Conservation (phyloP, 768 basidiomycete genomes). For the Lactarius vividus region DNA sequence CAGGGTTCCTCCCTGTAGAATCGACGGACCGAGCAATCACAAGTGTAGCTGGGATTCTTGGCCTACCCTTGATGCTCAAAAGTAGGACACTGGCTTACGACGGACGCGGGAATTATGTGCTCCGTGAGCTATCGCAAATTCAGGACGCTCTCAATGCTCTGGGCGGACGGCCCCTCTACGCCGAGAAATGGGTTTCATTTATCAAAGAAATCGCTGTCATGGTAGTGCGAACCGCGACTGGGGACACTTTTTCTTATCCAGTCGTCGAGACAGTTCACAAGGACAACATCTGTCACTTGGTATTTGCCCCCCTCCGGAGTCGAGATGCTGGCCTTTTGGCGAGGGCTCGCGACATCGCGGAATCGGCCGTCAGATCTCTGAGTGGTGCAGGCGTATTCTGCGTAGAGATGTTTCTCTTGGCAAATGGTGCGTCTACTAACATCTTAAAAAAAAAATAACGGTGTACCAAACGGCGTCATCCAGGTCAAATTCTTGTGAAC, state of each 20-base stretch:
- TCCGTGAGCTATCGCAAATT: constrained; percentile 53
- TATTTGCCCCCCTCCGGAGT: constrained; percentile 81
- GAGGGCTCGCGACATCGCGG: constrained; percentile 71
- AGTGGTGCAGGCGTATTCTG: constrained; percentile 93
- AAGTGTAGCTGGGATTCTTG: constrained; percentile 55
- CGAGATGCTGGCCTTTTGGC: constrained; percentile 50
- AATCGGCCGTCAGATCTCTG: constrained; percentile 73
- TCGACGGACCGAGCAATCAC: constrained; percentile 49
- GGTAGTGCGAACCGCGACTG: constrained; percentile 80
- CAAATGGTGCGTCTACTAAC: constrained; percentile 57
- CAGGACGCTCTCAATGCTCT: constrained; percentile 56
- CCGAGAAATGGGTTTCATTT: constrained; percentile 92
- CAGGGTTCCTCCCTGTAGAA: constrained; percentile 60
- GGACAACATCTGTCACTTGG: constrained; percentile 89
- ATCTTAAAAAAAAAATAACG: not conserved
- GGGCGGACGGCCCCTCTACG: constrained; percentile 75
- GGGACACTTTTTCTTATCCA: constrained; percentile 81
- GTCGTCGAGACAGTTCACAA: constrained; percentile 94
- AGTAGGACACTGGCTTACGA: constrained; percentile 95
- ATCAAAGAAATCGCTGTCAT: constrained; percentile 91
- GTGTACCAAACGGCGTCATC: not conserved
- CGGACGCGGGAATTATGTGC: constrained; percentile 86
- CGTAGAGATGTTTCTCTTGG: constrained; percentile 96
- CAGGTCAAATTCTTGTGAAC: constrained; percentile 81
- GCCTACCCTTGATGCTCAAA: constrained; percentile 94